Percentiles rank a stretch among this genome's conserved stretches.
phyloP scores from a whole-genome alignment of 2,329 filamentous ascomycete genomes.

The Zopfia rhizophila region DNA sequence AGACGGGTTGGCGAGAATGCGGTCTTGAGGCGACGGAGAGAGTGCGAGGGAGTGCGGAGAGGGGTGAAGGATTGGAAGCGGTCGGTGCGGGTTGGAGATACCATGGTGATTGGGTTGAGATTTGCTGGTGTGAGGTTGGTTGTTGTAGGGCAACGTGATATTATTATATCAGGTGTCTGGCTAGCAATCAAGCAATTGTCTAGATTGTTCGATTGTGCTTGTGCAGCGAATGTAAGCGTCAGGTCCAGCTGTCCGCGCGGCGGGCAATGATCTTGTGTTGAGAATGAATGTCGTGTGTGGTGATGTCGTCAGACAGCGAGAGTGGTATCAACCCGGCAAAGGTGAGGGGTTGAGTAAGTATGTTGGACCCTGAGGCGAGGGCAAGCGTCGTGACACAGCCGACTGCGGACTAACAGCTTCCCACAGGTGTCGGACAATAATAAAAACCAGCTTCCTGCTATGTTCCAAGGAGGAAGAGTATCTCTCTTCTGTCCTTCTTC shows the following conservation, averaged over 20 bases:
- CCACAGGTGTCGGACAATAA: conserved; percentile 21
- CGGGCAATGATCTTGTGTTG: conserved; percentile 9
- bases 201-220: neutral
- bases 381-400: conserved; percentile 21
- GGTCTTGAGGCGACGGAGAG: conserved; percentile 46
- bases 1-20: conserved; percentile 48
- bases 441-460: conserved; percentile 26
- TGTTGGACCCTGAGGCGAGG: conserved; percentile 19
- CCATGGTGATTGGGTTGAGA: conserved; percentile 29
- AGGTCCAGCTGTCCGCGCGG: conserved; percentile 27
- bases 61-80: conserved; percentile 51
- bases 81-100: conserved; percentile 45
- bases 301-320: conserved; percentile 14
- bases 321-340: conserved; percentile 4
- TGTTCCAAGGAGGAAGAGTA: conserved; percentile 26
- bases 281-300: conserved; percentile 8
- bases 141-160: too few species aligned
- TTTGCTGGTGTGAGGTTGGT: neutral
- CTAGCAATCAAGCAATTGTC: too few species aligned
- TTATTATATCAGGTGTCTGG: too few species aligned
- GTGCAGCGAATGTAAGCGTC: neutral
- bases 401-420: conserved; percentile 19
- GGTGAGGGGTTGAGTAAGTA: conserved; percentile 2
- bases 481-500: conserved; percentile 6
- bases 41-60: conserved; percentile 40